Evolutionary conservation across 202 grass and related monocot genomes (phyloP).

Genomic region (Schoenoplectus tabernaemontani): DNA sequence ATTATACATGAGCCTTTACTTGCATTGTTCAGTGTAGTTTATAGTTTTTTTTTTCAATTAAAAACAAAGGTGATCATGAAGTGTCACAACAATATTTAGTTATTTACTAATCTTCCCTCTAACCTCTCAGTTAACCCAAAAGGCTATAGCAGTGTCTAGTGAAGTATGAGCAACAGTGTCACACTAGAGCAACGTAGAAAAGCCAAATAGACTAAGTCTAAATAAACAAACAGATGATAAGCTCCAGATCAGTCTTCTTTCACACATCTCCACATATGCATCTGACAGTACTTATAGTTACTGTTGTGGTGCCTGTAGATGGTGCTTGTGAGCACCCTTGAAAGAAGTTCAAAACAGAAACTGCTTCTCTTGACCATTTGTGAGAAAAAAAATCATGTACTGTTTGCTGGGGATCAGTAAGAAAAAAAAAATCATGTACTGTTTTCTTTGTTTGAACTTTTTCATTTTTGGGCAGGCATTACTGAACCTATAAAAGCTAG

Average conservation of each 20-base stretch:
- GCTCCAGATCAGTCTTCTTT: not conserved
- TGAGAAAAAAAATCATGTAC: not conserved
- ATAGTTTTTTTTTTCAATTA: not conserved
- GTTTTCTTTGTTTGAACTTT: not conserved
- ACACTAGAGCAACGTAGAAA: no score
- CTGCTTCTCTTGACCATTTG: not conserved
- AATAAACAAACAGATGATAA: not conserved
- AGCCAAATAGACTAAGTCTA: not conserved
- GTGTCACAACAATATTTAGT: not conserved
- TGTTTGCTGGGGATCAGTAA: no score
- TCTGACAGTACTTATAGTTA: not conserved
- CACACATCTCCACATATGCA: not conserved
- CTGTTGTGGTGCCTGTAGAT: not conserved
- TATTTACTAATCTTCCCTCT: not conserved
- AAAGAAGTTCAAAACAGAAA: not conserved
- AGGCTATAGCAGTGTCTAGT: no score
- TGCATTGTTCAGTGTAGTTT: not conserved
- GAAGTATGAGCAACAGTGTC: no score
- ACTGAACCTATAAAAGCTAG: slow-evolving; percentile 84
- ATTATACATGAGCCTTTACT: not conserved
- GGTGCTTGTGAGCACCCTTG: not conserved
- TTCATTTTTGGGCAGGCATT: slow-evolving; percentile 40
- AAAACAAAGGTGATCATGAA: no score
- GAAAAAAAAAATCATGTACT: not conserved
- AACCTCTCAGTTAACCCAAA: not conserved